Evolutionary conservation across 2,329 filamentous ascomycete genomes (phyloP), one percentile per base, ranked within the genome.

Genomic region (Alternaria panax): DNA sequence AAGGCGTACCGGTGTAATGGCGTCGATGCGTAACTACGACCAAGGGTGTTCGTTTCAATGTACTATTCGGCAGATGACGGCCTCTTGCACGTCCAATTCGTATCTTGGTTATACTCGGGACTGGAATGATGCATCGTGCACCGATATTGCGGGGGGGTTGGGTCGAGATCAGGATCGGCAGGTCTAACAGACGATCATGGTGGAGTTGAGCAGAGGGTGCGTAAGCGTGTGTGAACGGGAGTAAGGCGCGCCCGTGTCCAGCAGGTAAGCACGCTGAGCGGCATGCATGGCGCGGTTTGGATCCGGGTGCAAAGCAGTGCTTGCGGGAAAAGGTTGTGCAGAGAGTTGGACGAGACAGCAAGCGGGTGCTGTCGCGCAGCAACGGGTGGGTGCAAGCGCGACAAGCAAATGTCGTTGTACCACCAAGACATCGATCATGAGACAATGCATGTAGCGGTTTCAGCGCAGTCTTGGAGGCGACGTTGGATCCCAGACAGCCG

Each of bases 391-490:
- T 24, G 54, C 56, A 60, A 51, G 43, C 51, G 32, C 52, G 42
- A 54, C 25, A 46, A 36, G 40, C 28, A 50, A 45, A 46, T 41
- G 53, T 62, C 53, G 55, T 51, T 57, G 51, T 56, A 41, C 43
- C 46, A 48, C 43, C 24, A 42, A 57, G 53, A 57, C 34, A 28
- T 34, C 42, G 43, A 20, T 38, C 32, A 48, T 62, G 56, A 59
- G 56, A 60, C 58, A 40, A 32, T n/a, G 51, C 18, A 25, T 50
- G 57, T 51, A 54, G 54, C 57, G 56, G 63, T 61, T 52, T 63
- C 62, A 62, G 40, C 7, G 18, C 51, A 34, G 47, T n/a, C 40
- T 48, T 46, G 54, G 54, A 36, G 51, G 34, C 47, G 51, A n/a
- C 25, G 38, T 40, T 47, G 45, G 40, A 51, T 24, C 43, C 43